phyloP scores from a whole-genome alignment of 768 basidiomycete genomes.

The Amanita fuliginea region DNA sequence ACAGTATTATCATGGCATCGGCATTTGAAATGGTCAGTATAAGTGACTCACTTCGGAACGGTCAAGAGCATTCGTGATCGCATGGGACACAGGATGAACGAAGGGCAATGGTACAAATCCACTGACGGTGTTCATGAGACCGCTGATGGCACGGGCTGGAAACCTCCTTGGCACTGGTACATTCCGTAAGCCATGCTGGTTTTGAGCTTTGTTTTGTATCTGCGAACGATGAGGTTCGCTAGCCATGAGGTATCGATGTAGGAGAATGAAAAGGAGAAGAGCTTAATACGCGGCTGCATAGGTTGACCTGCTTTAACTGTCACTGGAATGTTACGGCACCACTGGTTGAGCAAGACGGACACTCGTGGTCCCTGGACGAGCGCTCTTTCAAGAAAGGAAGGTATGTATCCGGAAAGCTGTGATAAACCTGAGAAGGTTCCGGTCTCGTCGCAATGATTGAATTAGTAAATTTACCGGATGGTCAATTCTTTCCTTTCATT shows the following conservation, averaged over 20 bases:
- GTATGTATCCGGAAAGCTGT: too few relatives aligned
- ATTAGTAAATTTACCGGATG: too few relatives aligned
- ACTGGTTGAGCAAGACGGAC: too few relatives aligned
- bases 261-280: not conserved
- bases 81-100: not conserved
- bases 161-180: not conserved
- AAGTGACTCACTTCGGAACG: not conserved
- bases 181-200: not conserved
- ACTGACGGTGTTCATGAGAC: not conserved
- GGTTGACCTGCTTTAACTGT: too few relatives aligned
- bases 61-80: not conserved
- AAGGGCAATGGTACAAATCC: not conserved
- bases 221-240: not conserved
- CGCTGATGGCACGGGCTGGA: not conserved
- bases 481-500: too few relatives aligned
- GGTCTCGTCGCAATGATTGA: too few relatives aligned
- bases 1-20: not conserved
- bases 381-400: too few relatives aligned
- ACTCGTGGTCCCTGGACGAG: too few relatives aligned
- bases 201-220: too few relatives aligned
- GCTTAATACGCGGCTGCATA: not conserved
- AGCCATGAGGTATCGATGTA: not conserved
- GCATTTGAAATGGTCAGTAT: not conserved
- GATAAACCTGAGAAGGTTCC: too few relatives aligned
- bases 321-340: too few relatives aligned